phyloP scores from a whole-genome alignment of 225 moss, liverwort and hornwort genomes.

The Neckera pumila region DNA sequence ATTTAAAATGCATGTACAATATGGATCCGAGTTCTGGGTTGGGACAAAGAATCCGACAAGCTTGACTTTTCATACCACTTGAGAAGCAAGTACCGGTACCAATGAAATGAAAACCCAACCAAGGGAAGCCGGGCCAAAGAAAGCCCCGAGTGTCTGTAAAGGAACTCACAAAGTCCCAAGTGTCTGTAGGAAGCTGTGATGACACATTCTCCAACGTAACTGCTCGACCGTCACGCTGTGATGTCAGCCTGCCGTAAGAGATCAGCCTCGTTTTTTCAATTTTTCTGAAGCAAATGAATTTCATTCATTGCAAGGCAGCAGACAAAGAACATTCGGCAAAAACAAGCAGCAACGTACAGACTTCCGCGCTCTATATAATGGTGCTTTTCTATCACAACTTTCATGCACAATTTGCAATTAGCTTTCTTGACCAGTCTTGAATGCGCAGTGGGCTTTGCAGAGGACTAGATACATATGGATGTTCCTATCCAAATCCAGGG shows the following conservation, averaged over 20 bases:
- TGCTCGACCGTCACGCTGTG: too few relatives aligned
- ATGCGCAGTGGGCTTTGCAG: neutral
- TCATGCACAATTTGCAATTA: neutral
- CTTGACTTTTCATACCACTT: too few relatives aligned
- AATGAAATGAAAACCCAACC: neutral
- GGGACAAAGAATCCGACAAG: too few relatives aligned
- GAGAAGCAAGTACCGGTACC: too few relatives aligned
- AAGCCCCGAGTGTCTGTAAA: too few relatives aligned
- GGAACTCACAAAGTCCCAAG: too few relatives aligned
- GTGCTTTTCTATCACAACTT: neutral
- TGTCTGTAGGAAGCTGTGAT: neutral
- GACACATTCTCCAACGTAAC: neutral
- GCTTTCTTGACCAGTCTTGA: neutral
- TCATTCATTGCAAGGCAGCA: neutral
- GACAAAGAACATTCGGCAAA: too few relatives aligned
- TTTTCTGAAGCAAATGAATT: too few relatives aligned
- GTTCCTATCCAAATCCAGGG: neutral
- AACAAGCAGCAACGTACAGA: neutral
- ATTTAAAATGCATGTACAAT: too few relatives aligned
- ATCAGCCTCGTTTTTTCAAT: neutral
- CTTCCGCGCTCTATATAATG: neutral
- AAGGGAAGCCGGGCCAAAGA: neutral
- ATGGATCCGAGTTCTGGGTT: too few relatives aligned
- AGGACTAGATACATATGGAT: neutral
- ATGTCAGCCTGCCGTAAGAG: neutral